Conservation (phyloP, 2,329 filamentous ascomycete genomes). For the Monilinia vaccinii-corymbosi region DNA sequence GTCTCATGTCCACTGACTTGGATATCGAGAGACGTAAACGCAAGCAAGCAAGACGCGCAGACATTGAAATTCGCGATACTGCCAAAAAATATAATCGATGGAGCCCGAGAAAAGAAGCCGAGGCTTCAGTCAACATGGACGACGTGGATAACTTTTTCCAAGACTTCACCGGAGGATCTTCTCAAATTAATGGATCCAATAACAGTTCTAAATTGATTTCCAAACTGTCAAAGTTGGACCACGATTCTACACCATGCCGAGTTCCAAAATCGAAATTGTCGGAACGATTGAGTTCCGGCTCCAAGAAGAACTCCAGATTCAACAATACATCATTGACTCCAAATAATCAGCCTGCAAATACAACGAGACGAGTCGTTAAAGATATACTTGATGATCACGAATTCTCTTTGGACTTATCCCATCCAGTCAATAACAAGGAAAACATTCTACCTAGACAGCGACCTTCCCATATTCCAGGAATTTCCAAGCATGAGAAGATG, state of each 20-base stretch:
- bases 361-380: conserved; percentile 5
- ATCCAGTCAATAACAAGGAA: conserved; percentile 13
- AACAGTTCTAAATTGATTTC: background rate
- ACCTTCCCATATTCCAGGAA: background rate
- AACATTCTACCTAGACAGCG: conserved; percentile 16
- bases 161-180: conserved; percentile 36
- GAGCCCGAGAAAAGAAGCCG: conserved; percentile 24
- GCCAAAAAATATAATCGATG: conserved; percentile 29
- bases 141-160: conserved; percentile 38
- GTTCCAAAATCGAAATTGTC: background rate
- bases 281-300: background rate
- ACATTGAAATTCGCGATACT: conserved; percentile 25
- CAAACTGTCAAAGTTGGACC: conserved; percentile 16
- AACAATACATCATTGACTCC: background rate
- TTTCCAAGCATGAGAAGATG: background rate
- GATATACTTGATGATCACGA: background rate
- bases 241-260: conserved; percentile 20
- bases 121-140: conserved; percentile 35
- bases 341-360: conserved; percentile 3
- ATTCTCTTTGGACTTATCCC: background rate
- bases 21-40: conserved; percentile 1
- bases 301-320: background rate
- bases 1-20: conserved; percentile 1
- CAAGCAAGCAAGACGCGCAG: conserved; percentile 18
- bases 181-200: conserved; percentile 4